A percentile compares a stretch with the other conserved stretches of the same genome.
Evolutionary conservation across 257 asterid species (phyloP).

Genomic region (Primulina huaijiensis): DNA sequence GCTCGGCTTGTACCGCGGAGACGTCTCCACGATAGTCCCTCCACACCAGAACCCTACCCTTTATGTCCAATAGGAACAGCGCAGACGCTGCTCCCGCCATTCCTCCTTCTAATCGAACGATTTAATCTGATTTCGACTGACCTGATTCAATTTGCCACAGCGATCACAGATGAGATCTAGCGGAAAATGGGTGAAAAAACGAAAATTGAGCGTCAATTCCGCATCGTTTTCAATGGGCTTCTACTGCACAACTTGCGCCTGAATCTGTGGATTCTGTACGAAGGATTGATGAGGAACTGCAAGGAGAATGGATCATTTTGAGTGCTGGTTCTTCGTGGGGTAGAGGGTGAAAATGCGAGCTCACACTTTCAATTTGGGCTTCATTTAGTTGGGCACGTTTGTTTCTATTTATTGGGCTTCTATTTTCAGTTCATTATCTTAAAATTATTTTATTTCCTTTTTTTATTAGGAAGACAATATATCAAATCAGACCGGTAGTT

Average conservation of each 20-base stretch:
- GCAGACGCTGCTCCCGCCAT: constrained; percentile 99
- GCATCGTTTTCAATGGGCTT: constrained; percentile 17
- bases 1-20: constrained; percentile 82
- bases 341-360: neutral
- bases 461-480: too few relatives aligned
- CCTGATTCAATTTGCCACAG: too few relatives aligned
- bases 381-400: too few relatives aligned
- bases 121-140: neutral
- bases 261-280: neutral
- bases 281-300: neutral
- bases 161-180: constrained; percentile 27
- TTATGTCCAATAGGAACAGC: constrained; percentile 96
- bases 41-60: constrained; percentile 96
- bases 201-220: constrained; percentile 18
- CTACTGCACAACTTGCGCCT: neutral
- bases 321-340: neutral
- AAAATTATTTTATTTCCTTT: too few relatives aligned
- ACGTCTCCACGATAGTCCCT: constrained; percentile 97
- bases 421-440: too few relatives aligned
- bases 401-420: too few relatives aligned
- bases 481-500: too few relatives aligned
- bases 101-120: constrained; percentile 12
- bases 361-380: too few relatives aligned
- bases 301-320: neutral
- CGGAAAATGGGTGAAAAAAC: constrained; percentile 22